Conservation (phyloP, 139 green algal genomes). For the Chlamydomonas incerta region DNA sequence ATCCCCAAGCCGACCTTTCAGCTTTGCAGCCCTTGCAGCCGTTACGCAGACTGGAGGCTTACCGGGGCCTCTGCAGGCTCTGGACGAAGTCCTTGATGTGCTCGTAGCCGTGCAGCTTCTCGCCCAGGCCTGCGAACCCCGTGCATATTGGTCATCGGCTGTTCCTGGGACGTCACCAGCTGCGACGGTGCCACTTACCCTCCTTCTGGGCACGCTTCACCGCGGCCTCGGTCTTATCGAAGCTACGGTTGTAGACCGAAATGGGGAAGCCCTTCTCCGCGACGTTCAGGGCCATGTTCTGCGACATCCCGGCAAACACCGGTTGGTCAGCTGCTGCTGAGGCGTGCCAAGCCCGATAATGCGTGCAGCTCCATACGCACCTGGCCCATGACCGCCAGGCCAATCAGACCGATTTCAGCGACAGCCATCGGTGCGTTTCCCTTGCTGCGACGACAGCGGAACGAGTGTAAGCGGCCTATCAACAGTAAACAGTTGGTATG, state of each 20-base stretch:
- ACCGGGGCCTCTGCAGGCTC: conserved; percentile 93
- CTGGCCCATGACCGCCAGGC: conserved; percentile 99
- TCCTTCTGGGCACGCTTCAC: conserved; percentile 94
- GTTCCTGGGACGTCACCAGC: not conserved
- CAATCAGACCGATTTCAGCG: conserved; percentile 91
- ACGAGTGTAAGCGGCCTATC: not conserved
- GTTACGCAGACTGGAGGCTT: not conserved
- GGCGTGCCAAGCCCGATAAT: not conserved
- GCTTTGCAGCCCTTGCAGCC: not conserved
- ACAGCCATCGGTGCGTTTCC: conserved; percentile 19
- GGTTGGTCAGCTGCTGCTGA: not conserved
- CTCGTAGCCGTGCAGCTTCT: conserved; percentile 91
- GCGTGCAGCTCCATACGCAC: conserved; percentile 57
- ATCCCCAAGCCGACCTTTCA: not conserved
- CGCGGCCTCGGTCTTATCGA: conserved; percentile 94
- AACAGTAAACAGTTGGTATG: not conserved
- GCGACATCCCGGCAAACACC: conserved; percentile 41
- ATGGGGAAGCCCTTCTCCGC: conserved; percentile 98
- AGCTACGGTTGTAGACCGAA: conserved; percentile 95
- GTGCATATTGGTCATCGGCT: no score
- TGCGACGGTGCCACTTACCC: conserved; percentile 55
- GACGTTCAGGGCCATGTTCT: conserved; percentile 99
- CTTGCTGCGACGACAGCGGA: no score
- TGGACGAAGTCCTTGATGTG: conserved; percentile 94
- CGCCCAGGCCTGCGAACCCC: conserved; percentile 70